Conservation (phyloP, 2,329 filamentous ascomycete genomes). For the Penicillium crustosum region DNA sequence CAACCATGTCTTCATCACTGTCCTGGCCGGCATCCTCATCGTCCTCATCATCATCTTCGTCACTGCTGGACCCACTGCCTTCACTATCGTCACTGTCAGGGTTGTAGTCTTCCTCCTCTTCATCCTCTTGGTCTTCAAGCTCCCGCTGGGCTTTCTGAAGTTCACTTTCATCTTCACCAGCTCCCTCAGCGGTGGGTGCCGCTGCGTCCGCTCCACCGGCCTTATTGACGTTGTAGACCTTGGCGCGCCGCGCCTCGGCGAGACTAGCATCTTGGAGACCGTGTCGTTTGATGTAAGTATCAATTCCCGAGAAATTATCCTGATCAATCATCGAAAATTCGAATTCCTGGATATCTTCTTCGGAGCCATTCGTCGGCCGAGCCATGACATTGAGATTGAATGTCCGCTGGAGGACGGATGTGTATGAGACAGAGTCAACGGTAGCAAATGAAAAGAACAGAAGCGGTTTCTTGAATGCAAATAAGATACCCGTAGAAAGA, state of each 20-base stretch:
- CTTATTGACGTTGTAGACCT: slow-evolving; percentile 56
- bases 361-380: slow-evolving; percentile 33
- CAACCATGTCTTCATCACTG: slow-evolving; percentile 35
- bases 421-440: slow-evolving; percentile 62
- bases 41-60: slow-evolving; percentile 39
- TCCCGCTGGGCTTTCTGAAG: slow-evolving; percentile 59
- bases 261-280: slow-evolving; percentile 63
- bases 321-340: slow-evolving; percentile 68
- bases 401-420: slow-evolving; percentile 62
- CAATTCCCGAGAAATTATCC: slow-evolving; percentile 61
- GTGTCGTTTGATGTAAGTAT: slow-evolving; percentile 61
- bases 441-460: slow-evolving; percentile 61
- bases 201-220: slow-evolving; percentile 30
- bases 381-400: slow-evolving; percentile 63
- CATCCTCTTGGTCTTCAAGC: slow-evolving; percentile 50
- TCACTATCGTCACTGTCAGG: slow-evolving; percentile 52
- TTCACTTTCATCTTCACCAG: slow-evolving; percentile 57
- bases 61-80: slow-evolving; percentile 47
- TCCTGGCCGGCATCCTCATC: slow-evolving; percentile 30
- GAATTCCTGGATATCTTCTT: slow-evolving; percentile 54
- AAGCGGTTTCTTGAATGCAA: slow-evolving; percentile 66
- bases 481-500: slow-evolving; percentile 60
- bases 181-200: slow-evolving; percentile 25
- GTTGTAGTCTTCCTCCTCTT: slow-evolving; percentile 53
- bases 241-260: slow-evolving; percentile 60